Conservation (phyloP, 2,329 filamentous ascomycete genomes). For the Sodiomyces alkalinus region DNA sequence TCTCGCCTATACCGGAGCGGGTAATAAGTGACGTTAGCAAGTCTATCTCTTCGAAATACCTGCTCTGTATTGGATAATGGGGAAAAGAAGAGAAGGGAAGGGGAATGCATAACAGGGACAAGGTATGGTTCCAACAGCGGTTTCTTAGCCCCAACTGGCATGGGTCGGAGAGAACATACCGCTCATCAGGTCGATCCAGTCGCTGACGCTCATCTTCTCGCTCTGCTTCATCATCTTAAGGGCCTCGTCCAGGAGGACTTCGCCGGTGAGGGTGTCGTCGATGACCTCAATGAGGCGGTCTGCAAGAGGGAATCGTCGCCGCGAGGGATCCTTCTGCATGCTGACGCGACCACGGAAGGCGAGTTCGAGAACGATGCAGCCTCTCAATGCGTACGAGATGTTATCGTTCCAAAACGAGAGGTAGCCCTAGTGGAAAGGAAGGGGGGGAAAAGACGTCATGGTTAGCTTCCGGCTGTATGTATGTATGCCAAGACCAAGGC, state of each 20-base stretch:
- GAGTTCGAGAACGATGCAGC: constrained; percentile 95
- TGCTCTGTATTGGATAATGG: too few relatives aligned
- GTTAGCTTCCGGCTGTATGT: too few relatives aligned
- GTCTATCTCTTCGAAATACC: too few relatives aligned
- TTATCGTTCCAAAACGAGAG: constrained; percentile 99
- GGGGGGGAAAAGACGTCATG: too few relatives aligned
- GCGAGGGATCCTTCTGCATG: constrained; percentile 93
- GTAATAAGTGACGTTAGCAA: constrained; percentile 1
- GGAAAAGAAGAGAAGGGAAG: constrained; percentile 1
- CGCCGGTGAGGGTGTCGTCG: constrained; percentile 89
- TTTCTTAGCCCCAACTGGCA: neutral
- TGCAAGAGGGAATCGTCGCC: constrained; percentile 81
- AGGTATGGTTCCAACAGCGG: too few relatives aligned
- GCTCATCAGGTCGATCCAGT: constrained; percentile 98
- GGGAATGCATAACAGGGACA: too few relatives aligned
- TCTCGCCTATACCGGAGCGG: constrained; percentile 63
- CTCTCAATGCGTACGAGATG: constrained; percentile 92
- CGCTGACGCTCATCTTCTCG: constrained; percentile 99
- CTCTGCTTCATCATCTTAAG: constrained; percentile 99
- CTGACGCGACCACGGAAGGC: constrained; percentile 90
- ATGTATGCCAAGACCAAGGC: too few relatives aligned
- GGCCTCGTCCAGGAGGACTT: constrained; percentile 92
- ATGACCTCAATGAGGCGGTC: constrained; percentile 94
- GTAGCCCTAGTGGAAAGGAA: constrained; percentile 71
- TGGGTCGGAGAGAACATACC: constrained; percentile 39